Evolutionary conservation across 2,329 filamentous ascomycete species (phyloP), one percentile per base, ranked within the genome.

Genomic region (Dothidotthia symphoricarpi): DNA sequence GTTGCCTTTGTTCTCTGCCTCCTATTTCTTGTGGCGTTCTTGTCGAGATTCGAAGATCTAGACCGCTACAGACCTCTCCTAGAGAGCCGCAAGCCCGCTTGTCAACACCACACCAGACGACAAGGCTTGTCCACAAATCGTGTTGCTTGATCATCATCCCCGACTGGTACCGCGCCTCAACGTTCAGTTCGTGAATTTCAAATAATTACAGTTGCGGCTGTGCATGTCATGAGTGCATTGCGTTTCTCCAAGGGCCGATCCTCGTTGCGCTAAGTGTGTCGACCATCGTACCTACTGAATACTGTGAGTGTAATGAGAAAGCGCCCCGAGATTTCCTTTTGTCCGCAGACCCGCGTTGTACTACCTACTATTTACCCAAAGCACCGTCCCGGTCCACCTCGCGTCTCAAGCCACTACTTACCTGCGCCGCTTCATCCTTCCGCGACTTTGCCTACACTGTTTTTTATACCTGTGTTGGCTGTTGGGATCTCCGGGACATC

Each of bases 371-470:
- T 41, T 32, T 40, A 47, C 37, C 41, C 38, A 5, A 22, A 22
- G 9, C 9, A 5, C 19, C 19, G 19, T 22, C 19, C 19, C 19
- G 19, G 9, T 22, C 50, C 60, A 58, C 39, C 41, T 47, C 30
- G 34, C 42, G 59, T 59, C 55, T 59, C 55, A 57, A 44, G 41
- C 41, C 43, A 47, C 45, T 36, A 26, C 41, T 30, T 24, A 17
- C 31, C 41, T 26, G 39, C 43, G 41, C 44, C 36, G 42, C 45
- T 32, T 29, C 26, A n/a, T n/a, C 32, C 19, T n/a, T 25, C 16
- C 36, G 12, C 17, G 24, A 12, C 14, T 30, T 24, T 10, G 28
- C 14, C 28, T 14, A 13, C 28, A 28, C 19, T 22, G 5, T 9
- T n/a, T 6, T 9, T 9, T 22, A 22, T 9, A 5, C 9, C 9